Percentiles rank a stretch among this genome's conserved stretches.
Conservation (phyloP, 2,329 filamentous ascomycete species). For the Pseudopithomyces chartarum region DNA sequence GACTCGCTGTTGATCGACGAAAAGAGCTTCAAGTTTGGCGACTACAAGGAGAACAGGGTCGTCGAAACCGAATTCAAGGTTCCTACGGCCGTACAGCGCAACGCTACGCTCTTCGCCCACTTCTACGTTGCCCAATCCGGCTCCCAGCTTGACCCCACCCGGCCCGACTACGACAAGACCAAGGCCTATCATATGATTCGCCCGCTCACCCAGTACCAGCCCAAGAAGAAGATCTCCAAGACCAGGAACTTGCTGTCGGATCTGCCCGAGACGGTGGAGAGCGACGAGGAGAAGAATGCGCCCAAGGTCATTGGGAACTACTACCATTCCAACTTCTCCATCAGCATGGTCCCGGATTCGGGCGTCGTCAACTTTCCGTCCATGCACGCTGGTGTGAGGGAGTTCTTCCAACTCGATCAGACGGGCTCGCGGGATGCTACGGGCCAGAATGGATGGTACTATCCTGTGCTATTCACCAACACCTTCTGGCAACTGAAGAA, state of each 20-base stretch:
- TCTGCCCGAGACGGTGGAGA: conserved; percentile 54
- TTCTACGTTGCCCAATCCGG: conserved; percentile 85
- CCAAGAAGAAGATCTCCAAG: conserved; percentile 89
- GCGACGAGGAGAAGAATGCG: conserved; percentile 55
- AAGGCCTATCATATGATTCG: conserved; percentile 83
- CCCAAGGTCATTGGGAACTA: conserved; percentile 80
- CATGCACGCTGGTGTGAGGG: conserved; percentile 74
- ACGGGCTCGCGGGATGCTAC: conserved; percentile 81
- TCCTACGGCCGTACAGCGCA: conserved; percentile 80
- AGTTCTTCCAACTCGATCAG: conserved; percentile 78
- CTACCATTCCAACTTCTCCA: conserved; percentile 93
- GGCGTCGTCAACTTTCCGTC: conserved; percentile 70
- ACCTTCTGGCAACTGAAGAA: conserved; percentile 95
- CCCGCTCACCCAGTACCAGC: conserved; percentile 85
- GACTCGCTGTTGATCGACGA: conserved; percentile 79
- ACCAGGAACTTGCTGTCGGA: conserved; percentile 78
- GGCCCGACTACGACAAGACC: conserved; percentile 71
- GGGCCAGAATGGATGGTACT: conserved; percentile 92
- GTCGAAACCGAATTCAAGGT: conserved; percentile 79
- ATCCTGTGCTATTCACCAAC: conserved; percentile 88
- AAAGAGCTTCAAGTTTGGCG: conserved; percentile 76
- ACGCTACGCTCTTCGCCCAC: conserved; percentile 93
- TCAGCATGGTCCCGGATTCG: conserved; percentile 82
- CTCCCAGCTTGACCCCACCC: conserved; percentile 74
- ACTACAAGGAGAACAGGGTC: conserved; percentile 77